Evolutionary conservation across 345 rosid genomes (phyloP).

Genomic region (Eutrema heterophyllum): DNA sequence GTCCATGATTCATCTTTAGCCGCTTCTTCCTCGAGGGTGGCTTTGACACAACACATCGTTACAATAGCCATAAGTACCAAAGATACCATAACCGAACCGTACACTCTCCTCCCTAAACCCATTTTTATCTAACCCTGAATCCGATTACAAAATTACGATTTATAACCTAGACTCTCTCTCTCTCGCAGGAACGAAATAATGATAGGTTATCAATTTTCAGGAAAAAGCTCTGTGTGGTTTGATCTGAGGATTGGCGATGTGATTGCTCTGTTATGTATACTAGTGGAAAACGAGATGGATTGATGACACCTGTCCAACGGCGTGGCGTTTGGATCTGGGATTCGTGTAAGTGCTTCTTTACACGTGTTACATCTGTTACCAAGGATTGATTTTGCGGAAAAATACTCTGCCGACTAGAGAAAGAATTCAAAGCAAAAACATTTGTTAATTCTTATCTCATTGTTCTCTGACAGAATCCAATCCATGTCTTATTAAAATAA

Average conservation of each 20-base stretch:
- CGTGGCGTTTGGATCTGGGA: conserved; percentile 28
- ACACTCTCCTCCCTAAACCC: conserved; percentile 10
- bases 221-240: not conserved
- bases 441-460: not conserved
- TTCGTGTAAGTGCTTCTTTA: conserved; percentile 25
- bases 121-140: not conserved
- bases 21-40: conserved; percentile 3
- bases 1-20: conserved; percentile 27
- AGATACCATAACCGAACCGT: conserved; percentile 12
- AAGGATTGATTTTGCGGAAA: not conserved
- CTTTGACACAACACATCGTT: conserved; percentile 13
- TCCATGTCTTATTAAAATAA: too few species aligned
- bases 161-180: not conserved
- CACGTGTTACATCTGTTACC: conserved; percentile 5
- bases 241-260: conserved; percentile 3
- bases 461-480: too few species aligned
- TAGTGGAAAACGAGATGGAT: not conserved
- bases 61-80: conserved; percentile 17
- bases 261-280: conserved; percentile 16
- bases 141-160: not conserved
- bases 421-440: not conserved
- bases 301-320: conserved; percentile 10
- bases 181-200: not conserved
- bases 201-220: not conserved
- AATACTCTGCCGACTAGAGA: conserved; percentile 21